Evolutionary conservation across 2,329 filamentous ascomycete species (phyloP), one percentile per base, ranked within the genome.

Genomic region (Didymella pomorum): DNA sequence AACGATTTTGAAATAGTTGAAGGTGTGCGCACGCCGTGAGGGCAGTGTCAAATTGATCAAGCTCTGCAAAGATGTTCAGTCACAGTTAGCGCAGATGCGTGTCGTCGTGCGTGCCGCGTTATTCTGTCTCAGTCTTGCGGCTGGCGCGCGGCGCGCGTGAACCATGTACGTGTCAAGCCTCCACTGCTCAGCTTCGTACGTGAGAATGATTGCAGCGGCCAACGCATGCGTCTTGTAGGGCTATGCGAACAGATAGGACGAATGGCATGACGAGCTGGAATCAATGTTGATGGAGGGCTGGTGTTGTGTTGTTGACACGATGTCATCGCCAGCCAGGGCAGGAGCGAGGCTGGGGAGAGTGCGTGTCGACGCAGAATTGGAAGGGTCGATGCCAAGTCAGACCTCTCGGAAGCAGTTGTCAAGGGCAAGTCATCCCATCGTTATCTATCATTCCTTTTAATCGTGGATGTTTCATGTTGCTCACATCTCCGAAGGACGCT

Each of bases 101-200:
- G 1, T 4, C 26, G 35, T 43, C 20, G 25, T 23, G 51, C 23
- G 39, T 25, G 42, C 12, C 42, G 43, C 25, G 50, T 23, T 52
- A 42, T 51, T 39, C 20, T 49, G 55, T 58, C 55, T 52, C 50
- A 58, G 44, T 31, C 18, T 39, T 44, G 45, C 51, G 31, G 50
- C 39, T 55, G 52, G 56, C 53, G 51, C 51, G 46, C 45, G 47
- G 56, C 53, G 54, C 62, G 71, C 71, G 71, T 73, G 71, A 74
- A 73, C 71, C 60, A 62, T 50, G 67, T 67, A 74, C 71, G 71
- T 74, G 71, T 71, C 71, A 72, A 59, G 37, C 16, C 28, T 47
- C 6, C 33, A 29, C 45, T 43, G 25, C 52, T 58, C 10, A 29
- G 31, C 29, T 9, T 31, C 23, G 43, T 29, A 25, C 14, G 25